Conservation (phyloP, 495 filamentous ascomycete genomes). For the Lentithecium fluviatile region DNA sequence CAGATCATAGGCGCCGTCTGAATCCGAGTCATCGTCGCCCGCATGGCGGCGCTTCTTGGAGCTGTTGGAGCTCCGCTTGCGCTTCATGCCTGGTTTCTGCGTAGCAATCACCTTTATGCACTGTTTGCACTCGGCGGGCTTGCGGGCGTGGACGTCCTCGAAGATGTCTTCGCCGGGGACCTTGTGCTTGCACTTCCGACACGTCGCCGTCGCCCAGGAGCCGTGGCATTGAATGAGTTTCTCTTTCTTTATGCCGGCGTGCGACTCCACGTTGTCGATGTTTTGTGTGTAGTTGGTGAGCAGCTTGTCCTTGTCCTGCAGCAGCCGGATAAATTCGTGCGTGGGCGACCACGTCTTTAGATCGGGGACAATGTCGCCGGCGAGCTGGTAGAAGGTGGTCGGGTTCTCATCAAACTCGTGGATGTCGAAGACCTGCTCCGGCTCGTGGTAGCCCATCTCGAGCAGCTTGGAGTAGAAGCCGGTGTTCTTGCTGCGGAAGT, state of each 20-base stretch:
- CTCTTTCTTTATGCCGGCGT: slow-evolving; percentile 76
- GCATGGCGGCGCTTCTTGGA: slow-evolving; percentile 44
- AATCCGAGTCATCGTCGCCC: slow-evolving; percentile 66
- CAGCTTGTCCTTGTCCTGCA: slow-evolving; percentile 85
- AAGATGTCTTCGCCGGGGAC: slow-evolving; percentile 79
- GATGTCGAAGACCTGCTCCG: slow-evolving; percentile 95
- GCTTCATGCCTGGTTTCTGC: slow-evolving; percentile 59
- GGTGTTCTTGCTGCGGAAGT: slow-evolving; percentile 67
- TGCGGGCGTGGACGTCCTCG: slow-evolving; percentile 71
- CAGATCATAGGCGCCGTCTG: slow-evolving; percentile 67
- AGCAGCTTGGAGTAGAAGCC: slow-evolving; percentile 79
- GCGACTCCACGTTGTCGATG: slow-evolving; percentile 93
- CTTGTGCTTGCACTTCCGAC: slow-evolving; percentile 74
- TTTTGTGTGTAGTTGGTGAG: slow-evolving; percentile 98
- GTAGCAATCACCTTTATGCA: slow-evolving; percentile 53
- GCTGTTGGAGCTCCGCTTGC: slow-evolving; percentile 69
- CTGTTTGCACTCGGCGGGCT: slow-evolving; percentile 61
- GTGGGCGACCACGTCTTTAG: slow-evolving; percentile 77
- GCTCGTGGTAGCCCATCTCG: slow-evolving; percentile 73
- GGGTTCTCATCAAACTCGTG: slow-evolving; percentile 78
- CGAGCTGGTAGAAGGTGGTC: slow-evolving; percentile 82
- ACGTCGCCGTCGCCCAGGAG: slow-evolving; percentile 88
- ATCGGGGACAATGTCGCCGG: slow-evolving; percentile 83
- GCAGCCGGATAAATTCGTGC: slow-evolving; percentile 91
- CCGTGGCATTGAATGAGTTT: slow-evolving; percentile 97